Conservation (phyloP, 2,329 filamentous ascomycete species). For the Fonsecaea multimorphosa region DNA sequence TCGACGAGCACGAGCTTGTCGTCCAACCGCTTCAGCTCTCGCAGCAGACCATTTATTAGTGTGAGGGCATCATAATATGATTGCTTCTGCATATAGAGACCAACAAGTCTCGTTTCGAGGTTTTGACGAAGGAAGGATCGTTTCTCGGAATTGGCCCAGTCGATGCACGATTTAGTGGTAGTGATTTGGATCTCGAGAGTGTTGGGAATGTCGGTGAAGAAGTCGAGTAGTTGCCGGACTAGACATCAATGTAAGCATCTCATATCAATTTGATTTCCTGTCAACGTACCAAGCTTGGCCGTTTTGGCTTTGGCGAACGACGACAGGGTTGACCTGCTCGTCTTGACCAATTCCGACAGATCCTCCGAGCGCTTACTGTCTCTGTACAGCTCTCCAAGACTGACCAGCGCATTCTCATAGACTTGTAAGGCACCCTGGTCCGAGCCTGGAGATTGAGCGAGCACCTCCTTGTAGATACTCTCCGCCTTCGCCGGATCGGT, state of each 20-base stretch:
- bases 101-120: slow-evolving; percentile 92
- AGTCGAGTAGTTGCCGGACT: slow-evolving; percentile 96
- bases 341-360: slow-evolving; percentile 86
- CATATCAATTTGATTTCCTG: not conserved
- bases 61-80: slow-evolving; percentile 96
- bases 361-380: slow-evolving; percentile 80
- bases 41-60: slow-evolving; percentile 93
- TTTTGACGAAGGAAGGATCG: slow-evolving; percentile 97
- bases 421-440: slow-evolving; percentile 87
- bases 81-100: slow-evolving; percentile 95
- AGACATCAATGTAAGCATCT: slow-evolving; percentile 27
- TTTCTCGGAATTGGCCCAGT: slow-evolving; percentile 77
- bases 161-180: slow-evolving; percentile 98
- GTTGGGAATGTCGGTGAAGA: slow-evolving; percentile 92
- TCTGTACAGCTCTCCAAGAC: slow-evolving; percentile 88
- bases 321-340: slow-evolving; percentile 87
- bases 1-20: slow-evolving; percentile 98
- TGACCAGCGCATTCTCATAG: slow-evolving; percentile 88
- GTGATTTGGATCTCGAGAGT: slow-evolving; percentile 91
- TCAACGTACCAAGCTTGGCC: slow-evolving; percentile 80
- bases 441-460: slow-evolving; percentile 81
- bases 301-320: slow-evolving; percentile 99
- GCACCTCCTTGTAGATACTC: slow-evolving; percentile 84
- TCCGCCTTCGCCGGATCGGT: slow-evolving; percentile 83
- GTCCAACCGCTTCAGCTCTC: slow-evolving; percentile 95